Percentiles rank a stretch among this genome's conserved stretches.
Evolutionary conservation across 2,329 filamentous ascomycete genomes (phyloP).

Genomic region (Exophiala lecanii-corni): DNA sequence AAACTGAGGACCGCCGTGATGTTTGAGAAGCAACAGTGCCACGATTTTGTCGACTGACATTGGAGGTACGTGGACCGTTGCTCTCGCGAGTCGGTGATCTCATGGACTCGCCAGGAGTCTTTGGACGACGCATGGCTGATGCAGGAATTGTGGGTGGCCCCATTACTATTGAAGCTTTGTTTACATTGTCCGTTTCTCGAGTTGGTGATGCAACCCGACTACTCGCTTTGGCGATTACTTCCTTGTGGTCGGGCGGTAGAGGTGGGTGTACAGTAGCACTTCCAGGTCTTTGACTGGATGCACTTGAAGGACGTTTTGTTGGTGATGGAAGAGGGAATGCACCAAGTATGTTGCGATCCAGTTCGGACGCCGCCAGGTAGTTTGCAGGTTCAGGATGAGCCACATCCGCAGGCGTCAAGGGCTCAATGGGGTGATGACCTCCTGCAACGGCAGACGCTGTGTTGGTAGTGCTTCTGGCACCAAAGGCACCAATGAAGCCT

Average conservation of each 20-base stretch:
- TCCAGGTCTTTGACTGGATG: constrained; percentile 59
- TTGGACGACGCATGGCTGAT: constrained; percentile 64
- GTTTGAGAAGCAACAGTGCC: constrained; percentile 36
- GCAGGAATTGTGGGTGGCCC: constrained; percentile 79
- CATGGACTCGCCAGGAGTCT: constrained; percentile 55
- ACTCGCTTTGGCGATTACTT: constrained; percentile 74
- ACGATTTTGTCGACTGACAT: constrained; percentile 26
- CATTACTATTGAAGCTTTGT: constrained; percentile 50
- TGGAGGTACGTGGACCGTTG: constrained; percentile 52
- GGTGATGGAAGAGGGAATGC: constrained; percentile 27
- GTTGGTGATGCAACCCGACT: constrained; percentile 49
- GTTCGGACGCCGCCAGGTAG: background rate
- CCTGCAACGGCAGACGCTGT: too few species aligned
- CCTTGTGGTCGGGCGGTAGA: constrained; percentile 74
- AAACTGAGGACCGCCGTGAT: constrained; percentile 77
- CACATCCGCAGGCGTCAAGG: constrained; percentile 17
- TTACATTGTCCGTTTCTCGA: constrained; percentile 7
- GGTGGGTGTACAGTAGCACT: constrained; percentile 55
- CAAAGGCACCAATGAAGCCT: constrained; percentile 29
- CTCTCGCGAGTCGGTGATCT: constrained; percentile 47
- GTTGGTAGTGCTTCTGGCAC: too few species aligned
- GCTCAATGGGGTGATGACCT: background rate
- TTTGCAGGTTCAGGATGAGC: background rate
- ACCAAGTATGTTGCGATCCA: constrained; percentile 1
- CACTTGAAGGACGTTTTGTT: constrained; percentile 63